A percentile compares a stretch with the other conserved stretches of the same genome.
phyloP scores from a whole-genome alignment of 2,329 filamentous ascomycete genomes.

The Cercospora zeae-maydis region DNA sequence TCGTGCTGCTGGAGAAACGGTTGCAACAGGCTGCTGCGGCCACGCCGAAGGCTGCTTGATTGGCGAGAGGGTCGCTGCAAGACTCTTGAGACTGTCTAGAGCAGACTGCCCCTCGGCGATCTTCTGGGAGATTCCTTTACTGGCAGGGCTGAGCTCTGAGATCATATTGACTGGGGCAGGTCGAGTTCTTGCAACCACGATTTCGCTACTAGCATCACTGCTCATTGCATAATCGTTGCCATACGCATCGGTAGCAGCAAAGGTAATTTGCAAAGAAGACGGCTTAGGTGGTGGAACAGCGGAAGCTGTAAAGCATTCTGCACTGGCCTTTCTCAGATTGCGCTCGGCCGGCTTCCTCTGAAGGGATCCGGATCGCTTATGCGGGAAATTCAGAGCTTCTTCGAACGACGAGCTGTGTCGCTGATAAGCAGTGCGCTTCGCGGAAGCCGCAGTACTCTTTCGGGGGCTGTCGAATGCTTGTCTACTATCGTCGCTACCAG shows the following conservation, averaged over 20 bases:
- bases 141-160: conserved; percentile 1
- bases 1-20: not conserved
- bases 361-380: not conserved
- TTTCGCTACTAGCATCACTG: not conserved
- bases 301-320: not conserved
- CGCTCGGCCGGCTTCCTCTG: conserved; percentile 1
- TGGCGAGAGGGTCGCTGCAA: not conserved
- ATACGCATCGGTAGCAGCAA: not conserved
- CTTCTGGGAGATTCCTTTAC: not conserved
- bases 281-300: not conserved
- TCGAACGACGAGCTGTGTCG: conserved; percentile 1
- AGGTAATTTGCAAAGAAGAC: not conserved
- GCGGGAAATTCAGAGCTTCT: not conserved
- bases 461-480: not conserved
- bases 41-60: not conserved
- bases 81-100: not conserved
- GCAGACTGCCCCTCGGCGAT: not conserved
- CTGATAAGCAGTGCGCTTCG: conserved; percentile 3
- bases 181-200: not conserved
- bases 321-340: conserved; percentile 6
- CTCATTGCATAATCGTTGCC: not conserved
- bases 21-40: not conserved
- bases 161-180: not conserved
- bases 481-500: not conserved
- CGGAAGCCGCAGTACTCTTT: not conserved